These are phyloP conservation scores for Chloranthus sessilifolius DNA, from an alignment of 164 flowering plant species.

Conservation along the genomic window DNA sequence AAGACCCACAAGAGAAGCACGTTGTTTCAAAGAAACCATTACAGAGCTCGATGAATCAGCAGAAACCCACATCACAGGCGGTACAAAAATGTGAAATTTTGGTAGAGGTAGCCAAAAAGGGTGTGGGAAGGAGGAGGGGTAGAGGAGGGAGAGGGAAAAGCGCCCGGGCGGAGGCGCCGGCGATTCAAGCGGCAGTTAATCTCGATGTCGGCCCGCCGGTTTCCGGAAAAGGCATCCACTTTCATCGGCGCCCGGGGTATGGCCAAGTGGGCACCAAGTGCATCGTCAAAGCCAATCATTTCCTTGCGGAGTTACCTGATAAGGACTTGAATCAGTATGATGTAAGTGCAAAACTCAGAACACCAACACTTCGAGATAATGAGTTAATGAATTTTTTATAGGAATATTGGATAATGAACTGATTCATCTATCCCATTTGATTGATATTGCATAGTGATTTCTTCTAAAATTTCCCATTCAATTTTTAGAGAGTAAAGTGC, in stretches of 20 bases:
- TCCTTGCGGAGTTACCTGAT: constrained; percentile 31
- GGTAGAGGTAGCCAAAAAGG: constrained; percentile 20
- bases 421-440: too few species aligned
- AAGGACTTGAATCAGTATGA: constrained; percentile 36
- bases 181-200: constrained; percentile 10
- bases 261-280: constrained; percentile 37
- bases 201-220: constrained; percentile 16
- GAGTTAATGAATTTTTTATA: too few species aligned
- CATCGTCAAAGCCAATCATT: constrained; percentile 41
- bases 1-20: constrained; percentile 27
- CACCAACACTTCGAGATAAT: too few species aligned
- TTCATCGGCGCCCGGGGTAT: constrained; percentile 29
- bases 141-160: constrained; percentile 29
- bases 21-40: constrained; percentile 30
- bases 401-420: too few species aligned
- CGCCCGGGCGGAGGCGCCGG: constrained; percentile 14
- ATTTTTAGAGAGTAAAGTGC: too few species aligned
- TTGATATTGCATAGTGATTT: too few species aligned
- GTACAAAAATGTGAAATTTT: constrained; percentile 11
- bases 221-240: constrained; percentile 24
- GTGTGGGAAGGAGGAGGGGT: constrained; percentile 23
- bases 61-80: constrained; percentile 12
- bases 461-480: too few species aligned
- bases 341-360: too few species aligned
- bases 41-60: constrained; percentile 27